phyloP scores from a whole-genome alignment of 164 flowering plant species.

The Stephania cephalantha region DNA sequence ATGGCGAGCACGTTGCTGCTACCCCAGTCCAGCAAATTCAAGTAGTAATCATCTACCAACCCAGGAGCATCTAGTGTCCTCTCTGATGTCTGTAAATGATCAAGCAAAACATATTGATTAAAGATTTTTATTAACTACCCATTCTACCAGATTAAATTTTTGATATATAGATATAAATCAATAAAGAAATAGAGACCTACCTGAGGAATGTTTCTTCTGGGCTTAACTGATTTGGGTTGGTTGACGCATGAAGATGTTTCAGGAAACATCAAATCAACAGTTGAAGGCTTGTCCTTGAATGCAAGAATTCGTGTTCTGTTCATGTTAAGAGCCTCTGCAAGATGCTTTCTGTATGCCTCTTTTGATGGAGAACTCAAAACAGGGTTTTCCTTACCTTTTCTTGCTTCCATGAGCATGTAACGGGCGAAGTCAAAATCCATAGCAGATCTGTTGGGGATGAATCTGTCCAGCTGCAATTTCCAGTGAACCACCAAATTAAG shows the following conservation, averaged over 20 bases:
- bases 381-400: slow-evolving; percentile 30
- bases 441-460: slow-evolving; percentile 51
- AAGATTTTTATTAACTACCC: no score
- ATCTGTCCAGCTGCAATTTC: slow-evolving; percentile 41
- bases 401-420: slow-evolving; percentile 35
- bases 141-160: no score
- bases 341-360: slow-evolving; percentile 44
- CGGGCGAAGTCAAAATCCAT: slow-evolving; percentile 49
- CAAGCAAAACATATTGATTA: background rate
- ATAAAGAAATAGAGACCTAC: slow-evolving; percentile 14
- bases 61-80: slow-evolving; percentile 65
- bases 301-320: slow-evolving; percentile 51
- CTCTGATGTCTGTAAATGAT: slow-evolving; percentile 42
- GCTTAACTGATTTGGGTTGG: slow-evolving; percentile 24
- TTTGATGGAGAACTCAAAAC: slow-evolving; percentile 30
- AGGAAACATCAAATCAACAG: slow-evolving; percentile 21
- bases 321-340: slow-evolving; percentile 41
- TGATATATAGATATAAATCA: no score
- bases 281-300: slow-evolving; percentile 49
- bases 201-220: slow-evolving; percentile 47
- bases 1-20: slow-evolving; percentile 50
- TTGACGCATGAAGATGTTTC: slow-evolving; percentile 18
- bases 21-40: slow-evolving; percentile 62
- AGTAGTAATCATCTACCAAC: slow-evolving; percentile 48
- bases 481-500: background rate